These are phyloP conservation scores for Glebionis coronaria DNA, from an alignment of 129 eudicot species.

Conservation along the genomic window DNA sequence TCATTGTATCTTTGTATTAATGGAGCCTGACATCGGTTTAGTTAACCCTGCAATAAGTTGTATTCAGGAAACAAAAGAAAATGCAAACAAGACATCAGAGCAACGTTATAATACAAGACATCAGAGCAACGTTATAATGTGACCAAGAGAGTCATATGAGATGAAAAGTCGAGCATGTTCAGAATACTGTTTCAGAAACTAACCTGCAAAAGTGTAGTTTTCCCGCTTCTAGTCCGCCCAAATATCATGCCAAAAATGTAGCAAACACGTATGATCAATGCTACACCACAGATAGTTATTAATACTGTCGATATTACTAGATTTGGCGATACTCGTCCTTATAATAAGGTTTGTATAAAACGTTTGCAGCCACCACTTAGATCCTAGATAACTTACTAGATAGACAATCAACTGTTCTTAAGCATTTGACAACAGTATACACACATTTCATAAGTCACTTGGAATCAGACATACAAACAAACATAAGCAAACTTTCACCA, in stretches of 20 bases:
- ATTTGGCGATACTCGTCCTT: no score
- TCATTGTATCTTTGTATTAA: constrained; percentile 62
- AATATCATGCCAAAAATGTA: constrained; percentile 84
- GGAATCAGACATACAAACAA: no score
- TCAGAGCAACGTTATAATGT: constrained; percentile 9
- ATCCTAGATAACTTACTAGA: no score
- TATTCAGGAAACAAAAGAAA: constrained; percentile 17
- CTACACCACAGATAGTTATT: not conserved
- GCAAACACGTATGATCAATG: constrained; percentile 11
- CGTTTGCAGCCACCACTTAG: no score
- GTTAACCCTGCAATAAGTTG: constrained; percentile 93
- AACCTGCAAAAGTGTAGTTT: constrained; percentile 95
- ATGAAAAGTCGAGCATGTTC: not conserved
- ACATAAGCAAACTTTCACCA: no score
- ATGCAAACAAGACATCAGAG: constrained; percentile 3
- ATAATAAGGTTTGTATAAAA: no score
- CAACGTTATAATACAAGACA: constrained; percentile 11
- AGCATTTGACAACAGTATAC: no score
- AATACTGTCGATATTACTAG: no score
- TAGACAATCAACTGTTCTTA: no score
- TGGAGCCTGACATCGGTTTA: constrained; percentile 90
- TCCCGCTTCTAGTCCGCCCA: constrained; percentile 98
- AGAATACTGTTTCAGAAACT: not conserved
- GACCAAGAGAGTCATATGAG: not conserved
- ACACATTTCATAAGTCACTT: no score